phyloP scores from a whole-genome alignment of 148 eudicot genomes.

The Hydrangea macrophylla region DNA sequence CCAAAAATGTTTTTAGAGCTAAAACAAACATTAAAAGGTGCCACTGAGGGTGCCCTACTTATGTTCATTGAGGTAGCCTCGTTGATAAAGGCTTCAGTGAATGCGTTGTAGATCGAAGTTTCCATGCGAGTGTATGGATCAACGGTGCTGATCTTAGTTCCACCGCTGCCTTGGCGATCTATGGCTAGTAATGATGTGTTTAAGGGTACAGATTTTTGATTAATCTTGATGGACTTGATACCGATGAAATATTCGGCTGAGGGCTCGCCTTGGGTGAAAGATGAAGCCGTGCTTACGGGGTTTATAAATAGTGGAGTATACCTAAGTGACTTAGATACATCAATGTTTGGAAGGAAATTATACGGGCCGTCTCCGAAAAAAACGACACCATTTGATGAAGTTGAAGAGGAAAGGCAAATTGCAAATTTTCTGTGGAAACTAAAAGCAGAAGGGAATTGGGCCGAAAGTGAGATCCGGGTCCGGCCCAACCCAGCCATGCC shows the following conservation, averaged over 20 bases:
- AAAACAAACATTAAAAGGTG: constrained; percentile 54
- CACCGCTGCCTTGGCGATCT: constrained; percentile 47
- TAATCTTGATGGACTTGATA: constrained; percentile 38
- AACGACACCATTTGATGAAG: constrained; percentile 23
- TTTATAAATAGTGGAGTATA: constrained; percentile 51
- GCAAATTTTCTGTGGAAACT: constrained; percentile 57
- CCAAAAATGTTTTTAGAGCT: constrained; percentile 15
- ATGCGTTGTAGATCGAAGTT: constrained; percentile 42
- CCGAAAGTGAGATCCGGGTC: constrained; percentile 38
- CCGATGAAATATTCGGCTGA: constrained; percentile 64
- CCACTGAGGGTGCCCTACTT: constrained; percentile 34
- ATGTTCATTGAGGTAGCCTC: constrained; percentile 24
- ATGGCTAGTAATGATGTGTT: constrained; percentile 45
- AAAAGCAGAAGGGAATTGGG: constrained; percentile 48
- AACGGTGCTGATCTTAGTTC: constrained; percentile 70
- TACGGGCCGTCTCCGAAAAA: constrained; percentile 65
- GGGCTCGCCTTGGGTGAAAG: constrained; percentile 42
- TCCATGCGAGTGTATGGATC: constrained; percentile 59
- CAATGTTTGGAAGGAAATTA: constrained; percentile 25
- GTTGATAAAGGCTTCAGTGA: constrained; percentile 22
- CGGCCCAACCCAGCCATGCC: constrained; percentile 36
- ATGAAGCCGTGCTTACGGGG: constrained; percentile 51
- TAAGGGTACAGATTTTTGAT: constrained; percentile 19
- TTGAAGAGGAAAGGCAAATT: constrained; percentile 36
- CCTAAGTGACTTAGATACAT: constrained; percentile 23